A percentile compares a stretch with the other conserved stretches of the same genome.
Conservation (phyloP, 2,329 filamentous ascomycete species). For the Thielaviopsis punctulata region DNA sequence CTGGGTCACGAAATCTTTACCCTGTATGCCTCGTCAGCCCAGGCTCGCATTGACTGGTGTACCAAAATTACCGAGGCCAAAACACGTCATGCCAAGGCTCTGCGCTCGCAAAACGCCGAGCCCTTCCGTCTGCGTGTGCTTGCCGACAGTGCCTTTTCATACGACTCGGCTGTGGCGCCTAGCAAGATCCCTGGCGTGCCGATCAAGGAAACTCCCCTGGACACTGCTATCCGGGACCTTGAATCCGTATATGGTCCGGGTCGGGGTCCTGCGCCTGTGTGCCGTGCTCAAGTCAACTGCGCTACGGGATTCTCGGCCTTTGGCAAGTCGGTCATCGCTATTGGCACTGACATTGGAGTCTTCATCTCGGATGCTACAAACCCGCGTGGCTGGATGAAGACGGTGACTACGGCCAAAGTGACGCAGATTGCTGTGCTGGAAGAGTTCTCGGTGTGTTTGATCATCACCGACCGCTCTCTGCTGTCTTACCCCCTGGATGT, state of each 20-base stretch:
- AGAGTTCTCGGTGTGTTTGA: slow-evolving; percentile 81
- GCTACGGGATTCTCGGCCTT: slow-evolving; percentile 76
- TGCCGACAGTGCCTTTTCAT: slow-evolving; percentile 80
- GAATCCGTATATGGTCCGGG: slow-evolving; percentile 59
- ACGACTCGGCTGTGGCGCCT: slow-evolving; percentile 44
- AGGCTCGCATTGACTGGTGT: slow-evolving; percentile 75
- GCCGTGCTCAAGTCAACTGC: slow-evolving; percentile 77
- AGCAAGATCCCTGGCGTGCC: slow-evolving; percentile 49
- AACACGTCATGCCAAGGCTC: slow-evolving; percentile 73
- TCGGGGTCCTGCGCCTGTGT: slow-evolving; percentile 59
- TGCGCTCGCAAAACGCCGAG: slow-evolving; percentile 86
- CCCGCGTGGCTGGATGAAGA: slow-evolving; percentile 76
- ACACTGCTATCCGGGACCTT: slow-evolving; percentile 76
- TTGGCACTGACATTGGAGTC: slow-evolving; percentile 89
- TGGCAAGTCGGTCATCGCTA: slow-evolving; percentile 74
- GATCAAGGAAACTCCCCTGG: slow-evolving; percentile 79
- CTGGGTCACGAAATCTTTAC: slow-evolving; percentile 87
- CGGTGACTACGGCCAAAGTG: slow-evolving; percentile 58
- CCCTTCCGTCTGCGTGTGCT: slow-evolving; percentile 85
- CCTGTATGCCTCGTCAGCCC: slow-evolving; percentile 62
- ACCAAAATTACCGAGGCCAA: slow-evolving; percentile 89
- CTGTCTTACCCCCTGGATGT: slow-evolving; percentile 90
- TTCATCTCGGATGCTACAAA: slow-evolving; percentile 79
- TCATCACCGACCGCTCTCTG: slow-evolving; percentile 80
- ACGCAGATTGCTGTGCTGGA: slow-evolving; percentile 91